Base-by-base conservation (phyloP, 352 stramenopile genomes). In the Phytophthora citricola region DNA sequence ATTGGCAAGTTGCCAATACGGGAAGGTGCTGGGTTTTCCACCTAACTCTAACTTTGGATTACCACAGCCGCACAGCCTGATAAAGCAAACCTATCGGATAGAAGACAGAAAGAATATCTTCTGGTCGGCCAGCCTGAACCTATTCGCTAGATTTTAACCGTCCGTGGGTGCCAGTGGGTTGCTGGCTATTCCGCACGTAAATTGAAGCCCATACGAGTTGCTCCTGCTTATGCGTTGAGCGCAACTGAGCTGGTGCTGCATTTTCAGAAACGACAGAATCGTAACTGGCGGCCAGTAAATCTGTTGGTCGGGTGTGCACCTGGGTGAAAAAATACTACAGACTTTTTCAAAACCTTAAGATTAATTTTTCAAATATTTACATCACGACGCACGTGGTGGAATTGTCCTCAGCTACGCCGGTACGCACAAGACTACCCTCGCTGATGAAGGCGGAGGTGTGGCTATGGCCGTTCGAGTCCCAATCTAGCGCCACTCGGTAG, bases 401-500 rank as follows among this genome's bases (percentile, higher is more conserved):
- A 34, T 72, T 66, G 54, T 90, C 92, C 60, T 92, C 84, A 29
- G 81, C 83, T 17, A 70, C 48, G 22, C 73, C 79, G 4, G 82
- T 74, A 4, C 83, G 85, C n/a, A 89, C 75, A 22, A 95, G 73
- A 47, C 85, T 83, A 8, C 46, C 40, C 12, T 79, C 73, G 34
- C 79, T 79, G 26, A 95, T 87, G 53, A 79, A 91, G 32, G 85
- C 85, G 47, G 75, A 79, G 20, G 79, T 80, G 70, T 91, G 81
- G 47, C 75, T 84, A 7, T 74, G 69, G 9, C 79, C 75, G 34
- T 75, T 76, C 7, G 76, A 69, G 55, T 83, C 78, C 83, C 83
- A 93, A 46, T 93, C 77, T 15, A 93, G 67, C 3, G 83, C 84
- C 32, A 95, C 76, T 43, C 77, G 78, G 53, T 92, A 95, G 58